Evolutionary conservation across 176 grass and related monocot species (phyloP).

Genomic region (Pharus latifolius): DNA sequence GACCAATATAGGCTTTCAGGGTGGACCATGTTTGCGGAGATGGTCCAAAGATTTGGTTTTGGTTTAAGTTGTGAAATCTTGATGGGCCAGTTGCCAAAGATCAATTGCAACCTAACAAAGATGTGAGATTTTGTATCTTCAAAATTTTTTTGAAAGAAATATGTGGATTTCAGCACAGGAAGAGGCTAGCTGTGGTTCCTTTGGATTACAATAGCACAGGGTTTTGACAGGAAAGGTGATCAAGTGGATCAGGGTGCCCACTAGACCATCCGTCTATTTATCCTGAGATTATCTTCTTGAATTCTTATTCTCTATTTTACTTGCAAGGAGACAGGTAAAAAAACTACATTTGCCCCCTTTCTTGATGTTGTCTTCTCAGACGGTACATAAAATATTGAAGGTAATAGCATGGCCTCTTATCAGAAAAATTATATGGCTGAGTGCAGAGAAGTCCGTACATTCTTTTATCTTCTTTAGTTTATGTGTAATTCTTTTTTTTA

Average conservation of each 20-base stretch:
- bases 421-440: no score
- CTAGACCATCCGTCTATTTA: background rate
- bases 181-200: background rate
- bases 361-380: background rate
- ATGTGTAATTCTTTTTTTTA: background rate
- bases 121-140: no score
- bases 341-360: background rate
- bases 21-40: slow-evolving; percentile 9
- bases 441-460: no score
- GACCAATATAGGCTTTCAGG: slow-evolving; percentile 11
- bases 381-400: no score
- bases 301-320: background rate
- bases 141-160: no score
- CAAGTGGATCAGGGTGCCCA: background rate
- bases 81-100: slow-evolving; percentile 2
- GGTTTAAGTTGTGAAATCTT: background rate
- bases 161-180: background rate
- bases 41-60: slow-evolving; percentile 30
- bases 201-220: background rate
- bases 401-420: no score
- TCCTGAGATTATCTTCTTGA: background rate
- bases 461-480: no score
- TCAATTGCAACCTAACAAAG: slow-evolving; percentile 20
- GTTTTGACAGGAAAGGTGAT: background rate
- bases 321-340: background rate